Conservation (phyloP, 805 yeast genomes). For the Cyberlindnera galapagoensis region DNA sequence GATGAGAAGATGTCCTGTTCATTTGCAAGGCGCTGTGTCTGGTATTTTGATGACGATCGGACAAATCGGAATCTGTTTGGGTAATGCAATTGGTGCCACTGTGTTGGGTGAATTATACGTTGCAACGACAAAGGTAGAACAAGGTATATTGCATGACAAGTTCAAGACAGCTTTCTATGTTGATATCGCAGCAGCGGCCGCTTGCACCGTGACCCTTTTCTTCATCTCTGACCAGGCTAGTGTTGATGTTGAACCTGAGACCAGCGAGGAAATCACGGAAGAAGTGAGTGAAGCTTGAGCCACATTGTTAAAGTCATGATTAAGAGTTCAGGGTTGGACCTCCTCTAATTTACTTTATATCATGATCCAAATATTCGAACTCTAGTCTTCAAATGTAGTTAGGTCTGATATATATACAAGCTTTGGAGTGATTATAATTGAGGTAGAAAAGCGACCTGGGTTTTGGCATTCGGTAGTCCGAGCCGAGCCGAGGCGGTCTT, state of each 20-base stretch:
- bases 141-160: slow-evolving; percentile 3
- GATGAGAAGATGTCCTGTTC: slow-evolving; percentile 28
- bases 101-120: slow-evolving; percentile 22
- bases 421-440: too few relatives aligned
- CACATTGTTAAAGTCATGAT: too few relatives aligned
- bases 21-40: slow-evolving; percentile 33
- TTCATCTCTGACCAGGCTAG: slow-evolving; percentile 8
- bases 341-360: too few relatives aligned
- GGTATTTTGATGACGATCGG: slow-evolving; percentile 31
- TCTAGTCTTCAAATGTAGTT: too few relatives aligned
- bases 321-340: too few relatives aligned
- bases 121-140: background rate
- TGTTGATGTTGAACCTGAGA: slow-evolving; percentile 4
- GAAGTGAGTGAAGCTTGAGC: slow-evolving; percentile 1
- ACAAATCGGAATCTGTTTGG: slow-evolving; percentile 29
- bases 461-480: too few relatives aligned
- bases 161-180: slow-evolving; percentile 8
- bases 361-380: too few relatives aligned
- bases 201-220: slow-evolving; percentile 1
- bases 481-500: too few relatives aligned
- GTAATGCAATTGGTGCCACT: slow-evolving; percentile 23
- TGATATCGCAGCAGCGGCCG: slow-evolving; percentile 6
- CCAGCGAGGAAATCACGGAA: background rate
- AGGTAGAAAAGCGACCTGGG: too few relatives aligned
- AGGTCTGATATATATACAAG: too few relatives aligned